A percentile compares a stretch with the other conserved stretches of the same genome.
These are phyloP conservation scores for Ogataea allantospora DNA, from an alignment of 805 yeast genomes.

Conservation along the genomic window DNA sequence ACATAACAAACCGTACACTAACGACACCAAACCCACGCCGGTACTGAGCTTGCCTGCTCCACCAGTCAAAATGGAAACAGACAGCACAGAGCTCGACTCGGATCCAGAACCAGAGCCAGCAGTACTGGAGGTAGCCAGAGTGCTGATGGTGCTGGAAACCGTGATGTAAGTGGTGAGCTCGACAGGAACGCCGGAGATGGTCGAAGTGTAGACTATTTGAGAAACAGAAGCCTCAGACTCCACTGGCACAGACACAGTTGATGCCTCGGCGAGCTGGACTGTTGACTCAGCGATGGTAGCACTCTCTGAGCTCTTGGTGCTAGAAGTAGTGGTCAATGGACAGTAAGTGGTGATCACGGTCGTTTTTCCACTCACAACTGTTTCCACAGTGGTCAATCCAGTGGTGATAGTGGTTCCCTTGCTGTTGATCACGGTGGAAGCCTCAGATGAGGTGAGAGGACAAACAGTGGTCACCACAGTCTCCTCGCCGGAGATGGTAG, in stretches of 20 bases:
- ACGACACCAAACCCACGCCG: constrained; percentile 14
- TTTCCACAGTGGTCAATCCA: constrained; percentile 11
- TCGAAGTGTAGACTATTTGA: constrained; percentile 26
- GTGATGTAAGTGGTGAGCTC: constrained; percentile 27
- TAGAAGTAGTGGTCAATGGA: constrained; percentile 16
- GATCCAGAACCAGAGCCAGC: background rate
- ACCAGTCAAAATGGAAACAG: constrained; percentile 13
- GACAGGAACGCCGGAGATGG: constrained; percentile 26
- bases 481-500: constrained; percentile 13
- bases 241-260: constrained; percentile 22
- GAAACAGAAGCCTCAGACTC: constrained; percentile 17
- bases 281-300: constrained; percentile 12
- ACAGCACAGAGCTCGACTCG: background rate
- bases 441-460: constrained; percentile 14
- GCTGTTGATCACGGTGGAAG: constrained; percentile 7
- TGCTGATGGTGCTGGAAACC: constrained; percentile 9
- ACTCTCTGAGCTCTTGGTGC: constrained; percentile 3
- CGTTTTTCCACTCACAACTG: constrained; percentile 14
- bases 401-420: constrained; percentile 11
- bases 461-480: constrained; percentile 21
- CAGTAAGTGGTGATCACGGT: constrained; percentile 21
- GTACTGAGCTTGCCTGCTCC: constrained; percentile 16
- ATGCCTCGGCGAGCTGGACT: constrained; percentile 20
- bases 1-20: constrained; percentile 12
- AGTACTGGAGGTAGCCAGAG: constrained; percentile 7